phyloP scores from a whole-genome alignment of 441 rosid genomes.

The Mallotus repandus region DNA sequence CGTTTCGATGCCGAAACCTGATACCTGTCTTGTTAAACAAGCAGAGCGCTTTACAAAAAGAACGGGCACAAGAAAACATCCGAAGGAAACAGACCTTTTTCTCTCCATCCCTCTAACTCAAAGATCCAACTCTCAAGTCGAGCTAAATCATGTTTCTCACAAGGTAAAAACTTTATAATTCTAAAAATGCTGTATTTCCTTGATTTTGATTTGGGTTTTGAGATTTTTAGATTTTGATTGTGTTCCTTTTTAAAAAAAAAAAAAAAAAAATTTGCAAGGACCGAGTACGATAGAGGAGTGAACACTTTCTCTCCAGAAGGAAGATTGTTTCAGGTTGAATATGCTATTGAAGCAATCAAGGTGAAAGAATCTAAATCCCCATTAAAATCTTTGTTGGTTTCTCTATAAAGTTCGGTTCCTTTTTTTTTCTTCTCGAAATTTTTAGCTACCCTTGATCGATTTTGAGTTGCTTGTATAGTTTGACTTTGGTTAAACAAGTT shows the following conservation, averaged over 20 bases:
- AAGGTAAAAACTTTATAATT: slow-evolving; percentile 33
- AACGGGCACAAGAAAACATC: not conserved
- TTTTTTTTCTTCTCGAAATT: not conserved
- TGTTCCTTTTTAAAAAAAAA: slow-evolving; percentile 14
- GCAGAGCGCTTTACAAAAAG: not conserved
- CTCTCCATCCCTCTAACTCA: not conserved
- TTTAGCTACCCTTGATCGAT: not conserved
- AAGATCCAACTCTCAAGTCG: slow-evolving; percentile 5
- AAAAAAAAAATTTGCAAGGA: no score
- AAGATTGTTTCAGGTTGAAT: slow-evolving; percentile 91
- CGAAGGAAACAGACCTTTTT: not conserved
- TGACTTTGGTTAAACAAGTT: not conserved
- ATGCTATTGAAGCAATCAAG: slow-evolving; percentile 99
- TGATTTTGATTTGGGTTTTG: not conserved
- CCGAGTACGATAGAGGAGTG: slow-evolving; percentile 99
- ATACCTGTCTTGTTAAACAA: slow-evolving; percentile 22
- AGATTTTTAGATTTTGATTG: slow-evolving; percentile 8
- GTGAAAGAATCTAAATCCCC: slow-evolving; percentile 31
- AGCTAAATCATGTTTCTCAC: slow-evolving; percentile 61
- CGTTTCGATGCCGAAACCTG: not conserved
- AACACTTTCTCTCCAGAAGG: slow-evolving; percentile 99
- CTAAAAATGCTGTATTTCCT: not conserved
- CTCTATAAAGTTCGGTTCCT: not conserved
- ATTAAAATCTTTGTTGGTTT: not conserved
- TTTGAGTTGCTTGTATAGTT: not conserved